Evolutionary conservation across 768 basidiomycete genomes (phyloP).

Genomic region (Rhizopogon rudus): DNA sequence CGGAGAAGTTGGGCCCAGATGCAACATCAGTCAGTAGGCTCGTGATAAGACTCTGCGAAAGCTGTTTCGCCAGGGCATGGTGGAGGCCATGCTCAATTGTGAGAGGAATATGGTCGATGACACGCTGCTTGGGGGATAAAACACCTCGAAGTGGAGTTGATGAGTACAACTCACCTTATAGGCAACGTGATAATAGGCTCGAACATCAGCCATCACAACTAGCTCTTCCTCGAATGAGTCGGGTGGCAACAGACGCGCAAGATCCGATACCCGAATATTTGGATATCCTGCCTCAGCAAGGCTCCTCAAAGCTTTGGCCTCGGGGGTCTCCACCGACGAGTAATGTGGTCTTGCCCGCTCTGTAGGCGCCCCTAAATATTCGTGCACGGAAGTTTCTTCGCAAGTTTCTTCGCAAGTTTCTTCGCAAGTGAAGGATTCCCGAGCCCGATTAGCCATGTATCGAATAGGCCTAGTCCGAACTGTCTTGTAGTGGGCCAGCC

Average conservation of each 20-base stretch:
- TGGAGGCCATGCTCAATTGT: conserved; percentile 44
- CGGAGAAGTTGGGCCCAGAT: conserved; percentile 11
- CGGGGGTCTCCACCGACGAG: neutral
- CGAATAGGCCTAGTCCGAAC: conserved; percentile 1
- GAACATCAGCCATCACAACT: conserved; percentile 41
- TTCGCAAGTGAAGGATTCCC: no score
- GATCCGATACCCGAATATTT: conserved; percentile 11
- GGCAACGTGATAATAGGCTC: conserved; percentile 46
- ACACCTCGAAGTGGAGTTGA: neutral
- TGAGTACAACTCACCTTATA: conserved; percentile 33
- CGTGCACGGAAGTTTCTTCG: no score
- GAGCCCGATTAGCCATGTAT: neutral
- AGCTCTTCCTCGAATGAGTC: conserved; percentile 32
- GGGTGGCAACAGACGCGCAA: conserved; percentile 12
- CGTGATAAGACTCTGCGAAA: conserved; percentile 32
- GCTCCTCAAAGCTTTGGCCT: conserved; percentile 14
- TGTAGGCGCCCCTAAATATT: no score
- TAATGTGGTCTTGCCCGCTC: no score
- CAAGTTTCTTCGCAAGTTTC: no score
- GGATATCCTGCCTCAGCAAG: conserved; percentile 29
- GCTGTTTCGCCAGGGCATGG: conserved; percentile 28
- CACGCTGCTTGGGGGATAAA: conserved; percentile 31
- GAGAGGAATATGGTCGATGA: conserved; percentile 50
- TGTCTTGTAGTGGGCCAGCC: conserved; percentile 10
- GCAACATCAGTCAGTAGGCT: conserved; percentile 23